Conservation (phyloP, 2,329 filamentous ascomycete species). For the Metarhizium rileyi region DNA sequence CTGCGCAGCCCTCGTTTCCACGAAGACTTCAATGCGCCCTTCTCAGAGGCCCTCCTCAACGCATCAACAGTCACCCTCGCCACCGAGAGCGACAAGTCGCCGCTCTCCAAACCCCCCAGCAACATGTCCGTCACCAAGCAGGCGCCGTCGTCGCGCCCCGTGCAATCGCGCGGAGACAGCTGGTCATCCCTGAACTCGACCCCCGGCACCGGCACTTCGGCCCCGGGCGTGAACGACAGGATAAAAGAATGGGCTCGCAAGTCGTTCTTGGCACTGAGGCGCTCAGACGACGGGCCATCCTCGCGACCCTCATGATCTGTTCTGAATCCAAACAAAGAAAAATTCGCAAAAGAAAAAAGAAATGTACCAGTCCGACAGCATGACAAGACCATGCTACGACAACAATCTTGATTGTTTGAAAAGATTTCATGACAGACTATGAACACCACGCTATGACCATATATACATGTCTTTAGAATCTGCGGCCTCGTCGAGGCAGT, state of each 20-base stretch:
- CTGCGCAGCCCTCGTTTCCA: slow-evolving; percentile 24
- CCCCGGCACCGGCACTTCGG: slow-evolving; percentile 13
- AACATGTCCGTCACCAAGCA: background rate
- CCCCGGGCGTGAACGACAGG: slow-evolving; percentile 18
- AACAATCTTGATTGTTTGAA: background rate
- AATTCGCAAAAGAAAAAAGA: background rate
- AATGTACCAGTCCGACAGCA: background rate
- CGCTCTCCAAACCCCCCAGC: slow-evolving; percentile 1
- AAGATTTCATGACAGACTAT: background rate
- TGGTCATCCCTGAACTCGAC: slow-evolving; percentile 19
- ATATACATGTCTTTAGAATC: background rate
- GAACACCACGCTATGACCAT: slow-evolving; percentile 1
- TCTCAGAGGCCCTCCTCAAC: slow-evolving; percentile 25
- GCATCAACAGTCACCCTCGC: slow-evolving; percentile 19
- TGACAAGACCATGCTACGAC: background rate
- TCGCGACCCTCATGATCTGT: background rate
- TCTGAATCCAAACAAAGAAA: background rate
- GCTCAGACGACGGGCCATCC: slow-evolving; percentile 7
- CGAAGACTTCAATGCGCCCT: slow-evolving; percentile 29
- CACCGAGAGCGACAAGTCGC: slow-evolving; percentile 10
- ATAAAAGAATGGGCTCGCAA: slow-evolving; percentile 25
- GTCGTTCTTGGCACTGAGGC: slow-evolving; percentile 17
- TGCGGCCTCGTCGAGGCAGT: background rate
- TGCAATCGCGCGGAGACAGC: slow-evolving; percentile 13
- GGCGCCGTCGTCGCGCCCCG: background rate